A percentile compares a stretch with the other conserved stretches of the same genome.
Evolutionary conservation across 2,329 filamentous ascomycete species (phyloP).

Genomic region (Mollisiaceae sp.): DNA sequence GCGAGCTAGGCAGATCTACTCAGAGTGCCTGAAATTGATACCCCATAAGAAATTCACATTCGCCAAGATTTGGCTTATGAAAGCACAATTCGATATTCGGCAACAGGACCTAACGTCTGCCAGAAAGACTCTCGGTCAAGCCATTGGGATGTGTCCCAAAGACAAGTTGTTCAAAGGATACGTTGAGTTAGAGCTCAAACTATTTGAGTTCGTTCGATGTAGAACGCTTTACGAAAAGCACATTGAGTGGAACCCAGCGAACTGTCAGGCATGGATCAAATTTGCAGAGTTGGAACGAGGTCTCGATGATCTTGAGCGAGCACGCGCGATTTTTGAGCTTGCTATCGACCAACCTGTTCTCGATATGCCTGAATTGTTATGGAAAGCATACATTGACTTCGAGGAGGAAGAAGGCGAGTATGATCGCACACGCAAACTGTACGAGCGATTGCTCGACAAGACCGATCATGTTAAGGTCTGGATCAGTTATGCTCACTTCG

Average conservation of each 20-base stretch:
- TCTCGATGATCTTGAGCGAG: conserved; percentile 86
- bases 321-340: conserved; percentile 89
- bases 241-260: conserved; percentile 87
- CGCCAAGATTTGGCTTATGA: conserved; percentile 93
- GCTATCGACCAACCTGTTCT: conserved; percentile 81
- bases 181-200: conserved; percentile 87
- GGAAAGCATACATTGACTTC: conserved; percentile 99
- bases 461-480: conserved; percentile 99
- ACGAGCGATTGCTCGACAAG: conserved; percentile 90
- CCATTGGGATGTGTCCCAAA: conserved; percentile 94
- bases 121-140: conserved; percentile 85
- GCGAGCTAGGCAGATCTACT: conserved; percentile 87
- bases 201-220: conserved; percentile 93
- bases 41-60: conserved; percentile 98
- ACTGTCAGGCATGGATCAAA: conserved; percentile 93
- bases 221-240: conserved; percentile 93
- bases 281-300: conserved; percentile 93
- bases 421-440: conserved; percentile 78
- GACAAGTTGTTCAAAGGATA: conserved; percentile 95
- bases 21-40: conserved; percentile 83
- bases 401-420: conserved; percentile 96
- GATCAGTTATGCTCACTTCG: conserved; percentile 98
- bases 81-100: conserved; percentile 90
- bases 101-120: conserved; percentile 81
- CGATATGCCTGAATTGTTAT: conserved; percentile 96